Evolutionary conservation across 495 filamentous ascomycete genomes (phyloP), one percentile per base, ranked within the genome.

Genomic region (Xylaria nigripes): DNA sequence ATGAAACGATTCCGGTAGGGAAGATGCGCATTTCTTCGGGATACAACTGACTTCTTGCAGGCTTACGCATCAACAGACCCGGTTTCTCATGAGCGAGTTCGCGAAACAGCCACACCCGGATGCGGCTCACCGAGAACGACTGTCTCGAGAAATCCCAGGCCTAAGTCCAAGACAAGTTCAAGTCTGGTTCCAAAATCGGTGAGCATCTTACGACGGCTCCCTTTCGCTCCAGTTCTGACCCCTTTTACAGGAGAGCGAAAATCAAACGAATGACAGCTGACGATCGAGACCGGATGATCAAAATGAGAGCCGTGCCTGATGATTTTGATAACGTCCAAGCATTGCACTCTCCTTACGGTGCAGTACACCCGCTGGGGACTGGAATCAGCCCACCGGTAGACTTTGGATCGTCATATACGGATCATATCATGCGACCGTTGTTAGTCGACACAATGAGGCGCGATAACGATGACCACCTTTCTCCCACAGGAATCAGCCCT

Each of bases 131-230:
- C 81, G 92, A 52, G 90, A 96, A 69, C 78, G 90, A 29, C 74
- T 97, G 48, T 92, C 92, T 29, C 77, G 86, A 52, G 92, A 96
- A 64, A 96, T 97, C 48, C 92, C 92, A 41, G 92, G 92, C 9
- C 73, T 97, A 42, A 96, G 87, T 55, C 89, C 92, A 38, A 82
- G 92, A 54, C 92, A 97, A 66, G 92, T 97, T 8, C 92, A 97
- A 73, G 92, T 97, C 54, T 97, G 92, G 92, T 97, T 97, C 70
- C 92, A 97, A 70, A 97, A 97, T 71, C 83, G 92, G 92, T 57
- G 32, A 57, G 54, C 16, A 41, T 4, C 9, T 22, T 23, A 24
- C 9, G 24, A 16, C 13, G 40, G 48, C 1, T 22, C 15, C 13
- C 8, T 15, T 16, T 27, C 9, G 9, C 40, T 16, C 0, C 27